Evolutionary conservation across 176 grass and related monocot genomes (phyloP).

Genomic region (Otatea glauca): DNA sequence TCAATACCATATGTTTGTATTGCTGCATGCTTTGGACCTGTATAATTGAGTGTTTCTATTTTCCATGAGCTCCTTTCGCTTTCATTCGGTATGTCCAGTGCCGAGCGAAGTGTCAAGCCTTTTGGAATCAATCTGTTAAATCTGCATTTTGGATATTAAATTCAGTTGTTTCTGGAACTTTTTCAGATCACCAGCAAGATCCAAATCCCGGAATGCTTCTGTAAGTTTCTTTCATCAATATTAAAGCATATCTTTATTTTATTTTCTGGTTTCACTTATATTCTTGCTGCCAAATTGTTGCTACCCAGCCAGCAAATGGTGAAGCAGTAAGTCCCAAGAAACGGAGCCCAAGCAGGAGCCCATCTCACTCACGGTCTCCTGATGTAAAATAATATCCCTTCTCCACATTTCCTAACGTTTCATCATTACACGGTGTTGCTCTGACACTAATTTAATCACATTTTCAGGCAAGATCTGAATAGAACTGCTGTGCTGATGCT

Average conservation of each 20-base stretch:
- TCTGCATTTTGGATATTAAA: slow-evolving; percentile 65
- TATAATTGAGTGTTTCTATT: slow-evolving; percentile 32
- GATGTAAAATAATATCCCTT: slow-evolving; percentile 48
- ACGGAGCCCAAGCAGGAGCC: slow-evolving; percentile 57
- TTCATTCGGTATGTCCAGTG: slow-evolving; percentile 20
- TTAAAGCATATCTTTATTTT: background rate
- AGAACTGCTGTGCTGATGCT: slow-evolving; percentile 14
- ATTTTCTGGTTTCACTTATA: background rate
- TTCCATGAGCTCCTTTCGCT: slow-evolving; percentile 41
- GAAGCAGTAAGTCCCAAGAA: slow-evolving; percentile 55
- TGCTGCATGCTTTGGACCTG: slow-evolving; percentile 37
- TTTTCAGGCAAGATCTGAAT: slow-evolving; percentile 57
- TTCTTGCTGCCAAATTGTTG: slow-evolving; percentile 34
- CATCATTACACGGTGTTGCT: background rate
- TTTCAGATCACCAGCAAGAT: slow-evolving; percentile 84
- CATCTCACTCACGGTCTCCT: slow-evolving; percentile 55
- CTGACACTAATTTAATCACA: background rate
- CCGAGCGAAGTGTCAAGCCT: slow-evolving; percentile 34
- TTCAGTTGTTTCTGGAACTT: slow-evolving; percentile 58
- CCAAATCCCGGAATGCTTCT: slow-evolving; percentile 63
- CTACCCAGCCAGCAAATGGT: slow-evolving; percentile 45
- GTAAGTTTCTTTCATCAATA: slow-evolving; percentile 43
- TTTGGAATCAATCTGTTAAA: slow-evolving; percentile 58
- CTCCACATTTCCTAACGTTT: background rate
- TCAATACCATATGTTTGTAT: slow-evolving; percentile 37